Base-by-base conservation (phyloP, 83 land plant species). In the Larix sibirica region DNA sequence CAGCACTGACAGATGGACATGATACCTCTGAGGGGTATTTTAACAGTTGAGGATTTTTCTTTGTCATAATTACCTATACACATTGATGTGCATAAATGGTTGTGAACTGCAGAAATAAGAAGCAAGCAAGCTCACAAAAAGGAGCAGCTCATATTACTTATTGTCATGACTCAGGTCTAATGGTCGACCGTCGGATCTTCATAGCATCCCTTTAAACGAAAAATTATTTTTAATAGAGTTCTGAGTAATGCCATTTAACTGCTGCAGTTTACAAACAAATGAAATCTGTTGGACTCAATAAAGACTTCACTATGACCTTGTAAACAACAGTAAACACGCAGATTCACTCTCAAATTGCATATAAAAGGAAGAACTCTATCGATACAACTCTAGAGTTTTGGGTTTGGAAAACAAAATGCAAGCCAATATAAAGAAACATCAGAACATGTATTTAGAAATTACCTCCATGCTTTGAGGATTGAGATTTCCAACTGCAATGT, bases 401-500 rank as follows among this genome's bases (percentile, higher is more conserved):
- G 9, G 17, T 73, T 73, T 38, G 44, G 38, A 28, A 73, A 33
- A n/a, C 23, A n/a, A 73, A 20, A 38, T 4, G 56, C 56, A 42
- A 73, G n/a, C 44, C 77, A 73, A 73, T 2, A 8, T 73, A 40
- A 44, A 73, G 77, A 73, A 73, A 42, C 42, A 33, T 73, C 21
- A 23, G 56, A 73, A 4, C 44, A 20, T 38, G 44, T 42, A 73
- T 73, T 54, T 42, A 42, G 77, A 13, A 73, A 44, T 77, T 86
- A 86, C 91, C 91, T 89, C 79, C 62, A 80, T 81, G 18, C 68
- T 70, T 58, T 83, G 71, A 26, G 69, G 66, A 67, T 89, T 87
- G 36, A 91, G 74, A 67, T 91, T 91, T 50, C 90, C 89, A 64
- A 89, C 85, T 18, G 87, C 93, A 81, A 91, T 64, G 69, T 88